A percentile compares a stretch with the other conserved stretches of the same genome.
These are phyloP conservation scores for Eucalyptus coolabah DNA, from an alignment of 345 rosid species.

Conservation along the genomic window DNA sequence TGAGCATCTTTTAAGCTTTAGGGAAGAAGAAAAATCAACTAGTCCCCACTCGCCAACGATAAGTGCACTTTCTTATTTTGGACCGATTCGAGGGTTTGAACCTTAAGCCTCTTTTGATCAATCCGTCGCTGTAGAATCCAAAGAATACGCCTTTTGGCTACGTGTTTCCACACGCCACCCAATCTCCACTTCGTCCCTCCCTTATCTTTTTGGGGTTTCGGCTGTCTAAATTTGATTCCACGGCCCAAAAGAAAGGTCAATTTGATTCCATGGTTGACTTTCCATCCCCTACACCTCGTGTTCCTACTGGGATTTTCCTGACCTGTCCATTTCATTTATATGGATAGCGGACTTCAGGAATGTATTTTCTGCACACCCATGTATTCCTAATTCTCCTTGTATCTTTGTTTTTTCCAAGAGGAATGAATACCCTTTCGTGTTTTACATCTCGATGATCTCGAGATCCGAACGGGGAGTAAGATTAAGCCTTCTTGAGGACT, in stretches of 20 bases:
- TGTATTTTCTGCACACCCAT: accelerated
- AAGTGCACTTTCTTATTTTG: background rate
- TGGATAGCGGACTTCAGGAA: accelerated
- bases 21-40: background rate
- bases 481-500: no score
- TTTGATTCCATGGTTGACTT: background rate
- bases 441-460: no score
- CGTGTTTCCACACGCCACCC: background rate
- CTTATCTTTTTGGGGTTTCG: background rate
- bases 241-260: background rate
- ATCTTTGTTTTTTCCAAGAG: no score
- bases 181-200: background rate
- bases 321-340: background rate
- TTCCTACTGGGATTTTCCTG: background rate
- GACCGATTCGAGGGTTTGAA: background rate
- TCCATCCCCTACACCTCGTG: background rate
- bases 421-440: background rate
- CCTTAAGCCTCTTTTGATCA: background rate
- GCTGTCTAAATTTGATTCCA: background rate
- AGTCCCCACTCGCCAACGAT: background rate
- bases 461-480: no score
- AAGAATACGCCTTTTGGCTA: background rate
- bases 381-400: no score
- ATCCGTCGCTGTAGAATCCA: background rate
- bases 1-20: background rate